phyloP scores from a whole-genome alignment of 805 yeast species.

The Sungouiella thailandica region DNA sequence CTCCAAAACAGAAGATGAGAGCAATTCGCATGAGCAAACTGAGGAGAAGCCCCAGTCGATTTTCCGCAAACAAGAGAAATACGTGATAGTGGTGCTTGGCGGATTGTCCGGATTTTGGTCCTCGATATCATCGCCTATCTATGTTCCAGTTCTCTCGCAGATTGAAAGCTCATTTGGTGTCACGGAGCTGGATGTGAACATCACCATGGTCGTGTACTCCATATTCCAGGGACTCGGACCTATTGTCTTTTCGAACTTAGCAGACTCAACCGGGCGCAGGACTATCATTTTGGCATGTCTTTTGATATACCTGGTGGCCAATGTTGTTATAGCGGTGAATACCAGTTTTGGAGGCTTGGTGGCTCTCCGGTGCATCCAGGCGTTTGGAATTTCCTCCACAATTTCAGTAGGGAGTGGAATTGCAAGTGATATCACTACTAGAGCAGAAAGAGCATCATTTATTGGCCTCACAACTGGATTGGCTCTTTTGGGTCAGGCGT shows the following conservation, averaged over 20 bases:
- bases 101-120: constrained; percentile 4
- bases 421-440: constrained; percentile 4
- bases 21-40: no score
- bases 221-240: constrained; percentile 3
- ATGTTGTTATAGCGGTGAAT: constrained; percentile 1
- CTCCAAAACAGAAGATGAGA: background rate
- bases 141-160: constrained; percentile 2
- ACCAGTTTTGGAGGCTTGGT: constrained; percentile 1
- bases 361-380: constrained; percentile 4
- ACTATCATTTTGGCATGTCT: constrained; percentile 1
- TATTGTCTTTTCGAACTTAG: constrained; percentile 1
- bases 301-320: constrained; percentile 1
- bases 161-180: constrained; percentile 2
- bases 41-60: constrained; percentile 2
- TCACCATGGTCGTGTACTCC: constrained; percentile 3
- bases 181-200: background rate
- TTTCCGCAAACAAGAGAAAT: constrained; percentile 1
- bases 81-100: constrained; percentile 1
- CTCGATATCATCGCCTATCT: constrained; percentile 3
- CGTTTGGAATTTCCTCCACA: constrained; percentile 3
- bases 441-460: constrained; percentile 4
- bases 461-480: constrained; percentile 3
- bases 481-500: constrained; percentile 4
- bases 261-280: constrained; percentile 3
- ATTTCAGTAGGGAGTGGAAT: constrained; percentile 2